These are phyloP conservation scores for Apophysomyces elegans DNA, from an alignment of 371 early-diverging fungal species.

Conservation along the genomic window DNA sequence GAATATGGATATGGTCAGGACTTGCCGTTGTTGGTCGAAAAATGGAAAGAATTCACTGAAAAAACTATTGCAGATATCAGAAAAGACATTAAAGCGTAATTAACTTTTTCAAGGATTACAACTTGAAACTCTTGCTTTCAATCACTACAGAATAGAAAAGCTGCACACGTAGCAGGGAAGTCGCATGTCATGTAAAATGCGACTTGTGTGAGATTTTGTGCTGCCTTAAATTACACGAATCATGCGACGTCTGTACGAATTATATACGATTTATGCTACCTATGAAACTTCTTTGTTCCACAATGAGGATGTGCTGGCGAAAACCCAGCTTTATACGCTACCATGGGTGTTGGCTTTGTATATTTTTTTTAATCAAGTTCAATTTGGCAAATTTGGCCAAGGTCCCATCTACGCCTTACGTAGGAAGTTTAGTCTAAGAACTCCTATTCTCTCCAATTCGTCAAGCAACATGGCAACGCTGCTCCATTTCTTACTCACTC, in stretches of 20 bases:
- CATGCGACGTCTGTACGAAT: conserved; percentile 35
- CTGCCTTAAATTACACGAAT: conserved; percentile 22
- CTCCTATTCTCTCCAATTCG: conserved; percentile 17
- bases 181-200: no score
- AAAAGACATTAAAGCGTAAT: neutral
- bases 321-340: conserved; percentile 54
- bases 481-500: conserved; percentile 4
- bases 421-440: conserved; percentile 27
- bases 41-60: conserved; percentile 3
- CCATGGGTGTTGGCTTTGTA: conserved; percentile 44
- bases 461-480: neutral
- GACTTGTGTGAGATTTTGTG: neutral
- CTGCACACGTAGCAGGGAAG: conserved; percentile 22
- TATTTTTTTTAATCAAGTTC: conserved; percentile 46
- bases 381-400: conserved; percentile 46
- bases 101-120: no score
- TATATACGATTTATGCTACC: conserved; percentile 44
- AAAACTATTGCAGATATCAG: neutral
- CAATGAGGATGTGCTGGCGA: conserved; percentile 34
- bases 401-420: conserved; percentile 36
- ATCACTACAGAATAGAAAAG: conserved; percentile 35
- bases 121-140: no score
- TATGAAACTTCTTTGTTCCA: conserved; percentile 46
- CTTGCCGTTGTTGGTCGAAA: neutral
- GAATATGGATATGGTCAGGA: neutral